Base-by-base conservation (phyloP, 768 basidiomycete genomes). In the Zangia roseola region DNA sequence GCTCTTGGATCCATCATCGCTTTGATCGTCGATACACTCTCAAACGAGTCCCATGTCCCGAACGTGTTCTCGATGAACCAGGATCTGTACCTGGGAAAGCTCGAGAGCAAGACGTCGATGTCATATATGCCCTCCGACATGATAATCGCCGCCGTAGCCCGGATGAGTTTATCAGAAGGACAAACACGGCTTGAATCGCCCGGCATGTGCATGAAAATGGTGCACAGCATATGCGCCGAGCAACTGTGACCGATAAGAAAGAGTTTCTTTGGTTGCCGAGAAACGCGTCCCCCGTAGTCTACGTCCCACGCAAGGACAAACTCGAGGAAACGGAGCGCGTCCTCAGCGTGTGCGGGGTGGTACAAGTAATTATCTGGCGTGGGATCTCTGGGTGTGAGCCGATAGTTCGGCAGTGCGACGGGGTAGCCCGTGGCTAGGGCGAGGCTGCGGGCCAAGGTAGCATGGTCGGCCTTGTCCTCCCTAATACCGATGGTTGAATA, bases 111-210 rank as follows among this genome's bases (percentile, higher is more conserved):
- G 5, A 73, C 56, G 64, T 87, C 84, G 51, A 90, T 67, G 64
- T 91, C 83, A 66, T 84, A 91, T 53, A 91, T 83, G 26, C 91
- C 91, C 65, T 88, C 89, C 1, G 90, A 84, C 57, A 84, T 53
- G 43, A 83, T 66, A 39, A 90, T 69, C 14, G 74, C 84, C 44
- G 74, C 74, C 78, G 76, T 39, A 77, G 71, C 45, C 57, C 54
- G 40, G 78, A 67, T 17, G 84, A 69, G 31, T 45, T 43, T 12
- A 59, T 57, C 37, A 71, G 64, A 61, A 0, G 85, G 86, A 14
- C 65, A 63, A 19, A 87, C 21, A 53, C 55, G 10, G 37, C 50
- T 54, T 20, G 34, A 35, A 9, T 49, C 49, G 26, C 24, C 34
- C 5, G 76, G 76, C 43, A 71, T 60, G 59, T 80, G 72, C 49